These are phyloP conservation scores for Penicillium italicum DNA, from an alignment of 2,329 filamentous ascomycete species.

Conservation along the genomic window DNA sequence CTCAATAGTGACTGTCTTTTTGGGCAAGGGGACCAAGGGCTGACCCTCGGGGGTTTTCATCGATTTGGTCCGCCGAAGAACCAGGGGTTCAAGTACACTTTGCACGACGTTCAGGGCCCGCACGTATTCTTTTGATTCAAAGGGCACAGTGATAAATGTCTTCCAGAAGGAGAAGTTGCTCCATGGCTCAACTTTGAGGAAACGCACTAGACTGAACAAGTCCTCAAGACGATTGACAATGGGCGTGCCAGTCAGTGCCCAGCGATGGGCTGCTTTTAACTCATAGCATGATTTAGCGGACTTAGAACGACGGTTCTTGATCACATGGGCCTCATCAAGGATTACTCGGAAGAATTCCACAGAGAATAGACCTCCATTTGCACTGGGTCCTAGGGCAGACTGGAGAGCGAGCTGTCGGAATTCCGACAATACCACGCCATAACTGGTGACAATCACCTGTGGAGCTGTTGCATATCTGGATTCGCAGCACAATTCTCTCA, in stretches of 20 bases:
- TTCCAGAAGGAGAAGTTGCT: constrained; percentile 99
- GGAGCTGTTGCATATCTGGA: constrained; percentile 72
- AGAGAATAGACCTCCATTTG: constrained; percentile 76
- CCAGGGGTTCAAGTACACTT: constrained; percentile 91
- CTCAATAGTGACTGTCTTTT: constrained; percentile 78
- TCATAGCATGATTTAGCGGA: constrained; percentile 95
- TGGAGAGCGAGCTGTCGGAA: constrained; percentile 65
- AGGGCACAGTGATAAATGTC: constrained; percentile 95
- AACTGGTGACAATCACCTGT: constrained; percentile 90
- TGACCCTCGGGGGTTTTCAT: constrained; percentile 93
- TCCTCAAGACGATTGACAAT: constrained; percentile 97
- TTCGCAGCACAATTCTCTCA: constrained; percentile 73
- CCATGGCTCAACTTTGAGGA: constrained; percentile 94
- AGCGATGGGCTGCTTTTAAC: constrained; percentile 77
- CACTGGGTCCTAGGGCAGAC: constrained; percentile 60
- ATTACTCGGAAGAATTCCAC: constrained; percentile 93
- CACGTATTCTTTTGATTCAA: constrained; percentile 92
- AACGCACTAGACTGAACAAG: constrained; percentile 86
- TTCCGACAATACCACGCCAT: constrained; percentile 86
- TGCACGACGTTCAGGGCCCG: constrained; percentile 94
- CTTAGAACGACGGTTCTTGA: constrained; percentile 88
- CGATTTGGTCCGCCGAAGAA: constrained; percentile 90
- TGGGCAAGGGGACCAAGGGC: constrained; percentile 75
- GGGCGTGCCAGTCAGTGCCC: constrained; percentile 90
- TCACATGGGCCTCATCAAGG: constrained; percentile 89